phyloP scores from a whole-genome alignment of 305 asterid species.

The Salvia sclarea region DNA sequence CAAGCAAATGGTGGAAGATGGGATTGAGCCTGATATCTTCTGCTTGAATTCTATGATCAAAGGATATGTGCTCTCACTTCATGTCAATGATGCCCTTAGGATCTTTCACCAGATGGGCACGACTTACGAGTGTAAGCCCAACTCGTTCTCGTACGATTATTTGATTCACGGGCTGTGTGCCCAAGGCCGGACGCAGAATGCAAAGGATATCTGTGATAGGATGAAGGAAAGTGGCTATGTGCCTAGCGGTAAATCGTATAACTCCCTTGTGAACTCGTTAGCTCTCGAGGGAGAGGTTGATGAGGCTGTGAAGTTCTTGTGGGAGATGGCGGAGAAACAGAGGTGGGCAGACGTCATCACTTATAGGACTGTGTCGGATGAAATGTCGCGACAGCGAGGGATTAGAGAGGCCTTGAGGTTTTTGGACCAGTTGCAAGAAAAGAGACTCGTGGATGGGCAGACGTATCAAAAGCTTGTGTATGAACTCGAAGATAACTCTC shows the following conservation, averaged over 20 bases:
- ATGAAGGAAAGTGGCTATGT: constrained; percentile 76
- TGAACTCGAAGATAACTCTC: constrained; percentile 37
- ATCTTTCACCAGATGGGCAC: constrained; percentile 86
- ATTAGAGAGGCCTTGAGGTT: constrained; percentile 52
- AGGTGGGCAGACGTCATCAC: constrained; percentile 69
- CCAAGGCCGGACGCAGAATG: constrained; percentile 82
- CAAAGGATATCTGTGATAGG: constrained; percentile 62
- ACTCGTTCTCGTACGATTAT: constrained; percentile 74
- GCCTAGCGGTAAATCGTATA: constrained; percentile 81
- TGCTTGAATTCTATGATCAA: constrained; percentile 87
- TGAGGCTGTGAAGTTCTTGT: constrained; percentile 72
- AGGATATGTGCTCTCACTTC: constrained; percentile 90
- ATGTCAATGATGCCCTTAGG: constrained; percentile 89
- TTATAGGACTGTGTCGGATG: constrained; percentile 72
- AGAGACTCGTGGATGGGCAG: constrained; percentile 48
- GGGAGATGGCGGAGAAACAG: constrained; percentile 70
- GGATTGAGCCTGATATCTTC: constrained; percentile 82
- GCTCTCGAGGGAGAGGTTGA: constrained; percentile 81
- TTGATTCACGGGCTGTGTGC: constrained; percentile 90
- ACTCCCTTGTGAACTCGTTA: constrained; percentile 76
- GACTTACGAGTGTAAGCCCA: constrained; percentile 68
- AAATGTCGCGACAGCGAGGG: constrained; percentile 54
- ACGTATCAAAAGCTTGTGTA: constrained; percentile 53
- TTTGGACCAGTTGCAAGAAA: constrained; percentile 61
- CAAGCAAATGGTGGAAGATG: constrained; percentile 86